These are phyloP conservation scores for Brasilioporus rufonigricans DNA, from an alignment of 768 basidiomycete species.

Conservation along the genomic window DNA sequence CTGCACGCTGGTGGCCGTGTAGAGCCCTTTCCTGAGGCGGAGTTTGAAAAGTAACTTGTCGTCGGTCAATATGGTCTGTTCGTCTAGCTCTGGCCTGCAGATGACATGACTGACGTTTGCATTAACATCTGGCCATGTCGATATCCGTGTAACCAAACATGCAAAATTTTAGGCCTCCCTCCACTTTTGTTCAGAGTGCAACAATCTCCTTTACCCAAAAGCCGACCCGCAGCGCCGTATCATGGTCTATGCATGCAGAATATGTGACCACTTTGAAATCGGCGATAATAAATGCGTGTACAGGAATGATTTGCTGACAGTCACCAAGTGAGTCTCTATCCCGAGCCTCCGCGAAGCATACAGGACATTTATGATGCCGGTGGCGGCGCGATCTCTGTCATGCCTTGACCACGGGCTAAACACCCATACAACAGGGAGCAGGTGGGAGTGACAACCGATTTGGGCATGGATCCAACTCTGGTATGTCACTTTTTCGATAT, in stretches of 20 bases:
- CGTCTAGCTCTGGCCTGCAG: conserved; percentile 1
- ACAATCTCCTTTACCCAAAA: conserved; percentile 91
- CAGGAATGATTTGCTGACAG: conserved; percentile 87
- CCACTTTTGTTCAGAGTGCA: conserved; percentile 92
- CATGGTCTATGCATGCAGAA: conserved; percentile 90
- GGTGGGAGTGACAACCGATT: conserved; percentile 84
- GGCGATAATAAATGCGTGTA: conserved; percentile 90
- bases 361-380: conserved; percentile 2
- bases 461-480: conserved; percentile 87
- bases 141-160: neutral
- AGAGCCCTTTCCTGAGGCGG: conserved; percentile 9
- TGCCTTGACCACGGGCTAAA: neutral
- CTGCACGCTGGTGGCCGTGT: neutral
- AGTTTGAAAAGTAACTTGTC: conserved; percentile 29
- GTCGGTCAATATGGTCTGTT: conserved; percentile 26
- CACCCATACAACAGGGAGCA: conserved; percentile 64
- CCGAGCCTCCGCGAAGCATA: neutral
- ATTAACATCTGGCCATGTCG: neutral
- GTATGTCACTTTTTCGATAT: conserved; percentile 37
- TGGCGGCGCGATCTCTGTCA: conserved; percentile 8
- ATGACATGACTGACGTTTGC: conserved; percentile 16
- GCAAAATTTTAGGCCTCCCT: conserved; percentile 61
- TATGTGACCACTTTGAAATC: conserved; percentile 83
- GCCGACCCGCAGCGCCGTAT: conserved; percentile 82
- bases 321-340: conserved; percentile 69